Percentiles rank a stretch among this genome's conserved stretches.
phyloP scores from a whole-genome alignment of 169 alveolate species.

The Cryptosporidium andersoni region DNA sequence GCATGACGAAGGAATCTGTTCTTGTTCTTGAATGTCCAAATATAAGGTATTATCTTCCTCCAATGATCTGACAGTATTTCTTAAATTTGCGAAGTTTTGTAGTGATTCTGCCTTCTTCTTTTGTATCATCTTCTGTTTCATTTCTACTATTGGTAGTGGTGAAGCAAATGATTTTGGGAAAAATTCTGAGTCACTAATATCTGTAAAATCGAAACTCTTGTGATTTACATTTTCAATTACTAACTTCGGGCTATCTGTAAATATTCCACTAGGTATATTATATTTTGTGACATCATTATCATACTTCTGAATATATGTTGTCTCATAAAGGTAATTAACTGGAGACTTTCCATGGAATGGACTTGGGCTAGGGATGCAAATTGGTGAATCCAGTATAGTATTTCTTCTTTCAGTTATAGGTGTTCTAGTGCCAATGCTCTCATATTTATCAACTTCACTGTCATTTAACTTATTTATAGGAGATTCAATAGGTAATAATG shows the following conservation, averaged over 20 bases:
- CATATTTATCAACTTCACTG: not conserved
- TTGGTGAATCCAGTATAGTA: too few relatives aligned
- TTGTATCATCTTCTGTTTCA: constrained; percentile 45
- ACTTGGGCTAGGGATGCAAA: constrained; percentile 47
- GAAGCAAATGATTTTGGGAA: constrained; percentile 40
- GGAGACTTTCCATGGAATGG: constrained; percentile 13
- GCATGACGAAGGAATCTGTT: too few relatives aligned
- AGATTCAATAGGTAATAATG: not conserved
- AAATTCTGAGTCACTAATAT: constrained; percentile 28
- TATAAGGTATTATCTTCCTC: not conserved
- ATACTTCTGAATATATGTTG: too few relatives aligned
- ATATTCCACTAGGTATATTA: constrained; percentile 6
- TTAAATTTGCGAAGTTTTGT: not conserved
- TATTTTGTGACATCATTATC: constrained; percentile 29
- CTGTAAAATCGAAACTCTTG: not conserved
- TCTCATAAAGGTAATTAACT: too few relatives aligned
- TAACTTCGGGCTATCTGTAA: constrained; percentile 9
- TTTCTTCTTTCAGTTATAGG: too few relatives aligned
- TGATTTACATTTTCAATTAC: not conserved
- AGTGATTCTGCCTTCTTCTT: constrained; percentile 25
- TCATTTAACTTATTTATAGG: not conserved
- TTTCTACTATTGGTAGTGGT: constrained; percentile 53
- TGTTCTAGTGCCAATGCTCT: not conserved
- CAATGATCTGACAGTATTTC: not conserved
- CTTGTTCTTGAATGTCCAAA: too few relatives aligned